Base-by-base conservation (phyloP, 2,329 filamentous ascomycete genomes). In the Fusarium sp. region DNA sequence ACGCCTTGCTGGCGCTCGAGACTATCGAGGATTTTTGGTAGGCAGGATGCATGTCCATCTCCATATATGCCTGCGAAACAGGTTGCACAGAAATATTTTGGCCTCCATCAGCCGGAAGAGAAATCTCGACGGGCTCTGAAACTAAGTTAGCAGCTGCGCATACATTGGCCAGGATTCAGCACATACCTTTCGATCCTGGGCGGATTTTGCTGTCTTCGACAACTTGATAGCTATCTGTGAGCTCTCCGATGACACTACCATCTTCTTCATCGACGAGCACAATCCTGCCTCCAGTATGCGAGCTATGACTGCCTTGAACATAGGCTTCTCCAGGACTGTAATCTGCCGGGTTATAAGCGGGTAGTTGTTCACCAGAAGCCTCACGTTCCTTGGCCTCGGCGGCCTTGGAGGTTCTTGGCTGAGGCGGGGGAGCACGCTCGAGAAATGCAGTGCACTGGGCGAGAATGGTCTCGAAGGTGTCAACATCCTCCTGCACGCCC, bases 371-470 rank as follows among this genome's bases (percentile, higher is more conserved):
- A 15, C 77, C 79, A 3, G 78, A 75, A 3, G 81, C 80, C 60
- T 79, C 77, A 23, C 79, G 81, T 5, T 83, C 80, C 75, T 85
- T 85, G 28, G 81, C 79, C 15, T 71, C 77, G 31, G 77, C 72
- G 7, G 78, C 78, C 73, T 82, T 77, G 66, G 78, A 73, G 47
- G 56, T 73, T 65, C 73, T 73, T 30, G 77, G 66, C 68, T 80
- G 83, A 10, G 88, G 90, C 7, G 93, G 90, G 41, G 91, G 86
- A 10, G 93, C 91, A 46, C 94, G 90, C 80, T 98, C 95, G 6
- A 97, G 88, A 79, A 99, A 98, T 2, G 95, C 94, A 3, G 95
- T 98, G 81, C 95, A 98, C 82, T 98, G 94, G n/a, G 95, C 95
- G 53, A 98, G 87, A 70, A 98, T 98, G 4, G 95, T 98, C 84